phyloP scores from a whole-genome alignment of 768 basidiomycete genomes.

The Tulasnella sp. region DNA sequence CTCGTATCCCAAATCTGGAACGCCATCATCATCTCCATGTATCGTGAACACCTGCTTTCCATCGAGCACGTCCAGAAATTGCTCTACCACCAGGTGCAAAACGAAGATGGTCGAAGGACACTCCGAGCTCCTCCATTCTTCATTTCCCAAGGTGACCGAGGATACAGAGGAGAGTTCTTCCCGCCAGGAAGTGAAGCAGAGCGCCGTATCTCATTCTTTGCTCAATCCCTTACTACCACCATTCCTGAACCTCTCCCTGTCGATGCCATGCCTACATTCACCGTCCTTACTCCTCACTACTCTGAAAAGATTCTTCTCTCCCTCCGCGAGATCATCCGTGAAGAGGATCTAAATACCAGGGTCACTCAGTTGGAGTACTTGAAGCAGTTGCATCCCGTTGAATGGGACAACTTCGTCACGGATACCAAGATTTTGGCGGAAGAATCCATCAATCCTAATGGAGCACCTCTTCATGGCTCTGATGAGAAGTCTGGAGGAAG shows the following conservation, averaged over 20 bases:
- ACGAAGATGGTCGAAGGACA: conserved; percentile 77
- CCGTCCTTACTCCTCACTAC: conserved; percentile 95
- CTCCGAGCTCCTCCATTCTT: conserved; percentile 96
- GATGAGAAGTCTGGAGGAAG: conserved; percentile 46
- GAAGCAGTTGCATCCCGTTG: conserved; percentile 93
- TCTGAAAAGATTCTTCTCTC: conserved; percentile 98
- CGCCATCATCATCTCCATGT: conserved; percentile 99
- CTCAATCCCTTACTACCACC: conserved; percentile 90
- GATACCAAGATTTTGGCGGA: conserved; percentile 98
- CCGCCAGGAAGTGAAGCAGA: conserved; percentile 90
- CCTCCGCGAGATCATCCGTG: conserved; percentile 93
- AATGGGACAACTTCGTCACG: conserved; percentile 99
- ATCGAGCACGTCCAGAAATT: conserved; percentile 98
- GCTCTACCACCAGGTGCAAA: conserved; percentile 93
- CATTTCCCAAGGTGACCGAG: conserved; percentile 86
- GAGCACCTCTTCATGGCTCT: conserved; percentile 53
- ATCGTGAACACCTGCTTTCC: conserved; percentile 94
- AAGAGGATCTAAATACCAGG: conserved; percentile 93
- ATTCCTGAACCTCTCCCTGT: conserved; percentile 89
- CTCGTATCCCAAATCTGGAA: conserved; percentile 99
- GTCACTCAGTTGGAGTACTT: conserved; percentile 96
- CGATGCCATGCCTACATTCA: conserved; percentile 99
- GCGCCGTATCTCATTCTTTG: conserved; percentile 96
- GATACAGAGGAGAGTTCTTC: conserved; percentile 81
- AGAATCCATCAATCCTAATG: conserved; percentile 79